Conservation (phyloP, 2,329 filamentous ascomycete genomes). For the Trichoderma gracile region DNA sequence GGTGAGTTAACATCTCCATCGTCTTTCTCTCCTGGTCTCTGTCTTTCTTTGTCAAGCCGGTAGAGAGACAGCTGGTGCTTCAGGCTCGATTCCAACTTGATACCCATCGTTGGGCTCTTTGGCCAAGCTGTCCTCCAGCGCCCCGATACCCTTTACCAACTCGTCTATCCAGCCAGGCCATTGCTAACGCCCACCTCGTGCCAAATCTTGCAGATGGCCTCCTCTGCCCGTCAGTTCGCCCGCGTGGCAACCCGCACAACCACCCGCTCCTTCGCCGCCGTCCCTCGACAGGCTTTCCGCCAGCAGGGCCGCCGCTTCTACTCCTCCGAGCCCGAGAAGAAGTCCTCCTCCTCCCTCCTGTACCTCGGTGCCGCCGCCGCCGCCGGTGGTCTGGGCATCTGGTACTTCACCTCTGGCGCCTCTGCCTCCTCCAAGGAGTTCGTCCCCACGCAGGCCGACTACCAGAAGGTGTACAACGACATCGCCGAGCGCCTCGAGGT, state of each 20-base stretch:
- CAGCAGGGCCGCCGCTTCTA: conserved; percentile 76
- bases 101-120: conserved; percentile 6
- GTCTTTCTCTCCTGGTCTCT: neutral
- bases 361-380: conserved; percentile 61
- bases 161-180: neutral
- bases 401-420: conserved; percentile 60
- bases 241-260: conserved; percentile 61
- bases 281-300: conserved; percentile 69
- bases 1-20: neutral
- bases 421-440: conserved; percentile 59
- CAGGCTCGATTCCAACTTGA: neutral
- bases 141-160: neutral
- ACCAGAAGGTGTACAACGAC: conserved; percentile 92
- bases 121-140: neutral
- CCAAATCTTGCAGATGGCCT: conserved; percentile 37
- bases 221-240: conserved; percentile 55
- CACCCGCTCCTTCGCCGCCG: conserved; percentile 57
- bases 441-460: conserved; percentile 78
- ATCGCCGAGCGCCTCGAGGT: conserved; percentile 80
- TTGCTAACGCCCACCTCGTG: conserved; percentile 18
- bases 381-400: conserved; percentile 65
- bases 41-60: neutral
- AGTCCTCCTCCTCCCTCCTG: conserved; percentile 51
- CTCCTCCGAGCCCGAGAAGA: conserved; percentile 65
- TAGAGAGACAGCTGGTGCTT: neutral